Evolutionary conservation across 441 rosid species (phyloP).

Genomic region (Raphanus hybrid): DNA sequence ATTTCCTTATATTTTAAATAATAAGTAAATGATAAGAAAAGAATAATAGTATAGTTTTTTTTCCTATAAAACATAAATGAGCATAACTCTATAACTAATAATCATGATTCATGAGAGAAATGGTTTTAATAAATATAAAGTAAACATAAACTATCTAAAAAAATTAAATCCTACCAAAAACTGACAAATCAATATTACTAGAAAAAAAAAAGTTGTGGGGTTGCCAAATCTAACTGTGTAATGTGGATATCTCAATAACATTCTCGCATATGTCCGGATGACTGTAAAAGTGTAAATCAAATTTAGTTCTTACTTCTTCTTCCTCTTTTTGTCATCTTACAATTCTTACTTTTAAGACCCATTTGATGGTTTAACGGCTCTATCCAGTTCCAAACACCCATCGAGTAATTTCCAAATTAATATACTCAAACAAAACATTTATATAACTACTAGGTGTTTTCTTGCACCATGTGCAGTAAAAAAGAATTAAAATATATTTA

Average conservation of each 20-base stretch:
- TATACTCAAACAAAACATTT: not conserved
- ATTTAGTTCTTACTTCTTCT: conserved; percentile 15
- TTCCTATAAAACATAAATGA: not conserved
- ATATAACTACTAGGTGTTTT: not conserved
- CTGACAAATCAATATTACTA: not conserved
- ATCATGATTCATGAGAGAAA: not conserved
- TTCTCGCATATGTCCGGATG: conserved; percentile 18
- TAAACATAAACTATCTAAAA: not conserved
- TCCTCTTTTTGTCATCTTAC: not conserved
- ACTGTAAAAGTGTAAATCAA: conserved; percentile 19
- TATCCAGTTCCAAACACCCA: conserved; percentile 27
- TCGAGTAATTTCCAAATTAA: not conserved
- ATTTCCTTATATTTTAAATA: not conserved
- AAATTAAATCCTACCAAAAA: not conserved
- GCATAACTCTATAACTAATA: not conserved
- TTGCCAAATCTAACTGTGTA: not conserved
- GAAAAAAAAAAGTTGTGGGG: not conserved
- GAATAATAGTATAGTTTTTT: not conserved
- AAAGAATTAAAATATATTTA: too few relatives aligned
- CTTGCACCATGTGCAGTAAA: too few relatives aligned
- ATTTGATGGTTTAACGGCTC: conserved; percentile 32
- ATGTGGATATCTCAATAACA: conserved; percentile 19
- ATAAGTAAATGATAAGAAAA: too few relatives aligned
- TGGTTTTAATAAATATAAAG: not conserved
- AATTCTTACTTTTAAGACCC: not conserved